These are phyloP conservation scores for Chlamydomonas eustigma DNA, from an alignment of 139 green algal genomes.

Conservation along the genomic window DNA sequence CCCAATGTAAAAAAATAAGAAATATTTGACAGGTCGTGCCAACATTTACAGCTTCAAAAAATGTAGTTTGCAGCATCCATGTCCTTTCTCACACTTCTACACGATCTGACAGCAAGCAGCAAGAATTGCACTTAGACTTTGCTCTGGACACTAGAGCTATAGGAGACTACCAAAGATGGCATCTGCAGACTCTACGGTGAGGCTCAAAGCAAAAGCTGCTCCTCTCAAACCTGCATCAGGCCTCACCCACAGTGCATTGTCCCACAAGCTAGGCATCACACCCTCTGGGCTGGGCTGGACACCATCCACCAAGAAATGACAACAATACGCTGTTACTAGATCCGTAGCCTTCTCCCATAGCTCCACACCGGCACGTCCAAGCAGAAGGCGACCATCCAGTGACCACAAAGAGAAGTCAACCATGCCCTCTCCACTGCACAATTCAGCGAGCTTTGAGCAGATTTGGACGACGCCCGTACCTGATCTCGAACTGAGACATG, in stretches of 20 bases:
- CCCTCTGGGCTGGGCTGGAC: background rate
- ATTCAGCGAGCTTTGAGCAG: background rate
- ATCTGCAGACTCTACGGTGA: background rate
- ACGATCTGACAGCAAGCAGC: too few species aligned
- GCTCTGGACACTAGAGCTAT: too few species aligned
- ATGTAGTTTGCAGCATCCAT: too few species aligned
- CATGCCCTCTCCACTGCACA: background rate
- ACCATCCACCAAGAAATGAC: background rate
- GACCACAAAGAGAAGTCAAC: background rate
- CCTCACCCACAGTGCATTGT: background rate
- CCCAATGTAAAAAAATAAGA: too few species aligned
- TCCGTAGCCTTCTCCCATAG: background rate
- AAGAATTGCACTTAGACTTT: too few species aligned
- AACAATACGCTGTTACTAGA: background rate
- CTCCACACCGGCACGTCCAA: background rate
- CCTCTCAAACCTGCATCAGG: background rate
- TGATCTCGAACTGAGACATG: background rate
- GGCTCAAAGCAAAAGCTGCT: background rate
- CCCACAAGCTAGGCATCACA: background rate
- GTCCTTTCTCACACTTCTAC: too few species aligned
- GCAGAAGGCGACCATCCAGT: background rate
- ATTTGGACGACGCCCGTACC: background rate
- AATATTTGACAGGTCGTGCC: too few species aligned
- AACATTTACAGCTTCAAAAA: too few species aligned
- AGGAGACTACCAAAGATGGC: background rate